A percentile compares a stretch with the other conserved stretches of the same genome.
These are phyloP conservation scores for Lichtheimia ornata DNA, from an alignment of 371 early-diverging fungal genomes.

Conservation along the genomic window DNA sequence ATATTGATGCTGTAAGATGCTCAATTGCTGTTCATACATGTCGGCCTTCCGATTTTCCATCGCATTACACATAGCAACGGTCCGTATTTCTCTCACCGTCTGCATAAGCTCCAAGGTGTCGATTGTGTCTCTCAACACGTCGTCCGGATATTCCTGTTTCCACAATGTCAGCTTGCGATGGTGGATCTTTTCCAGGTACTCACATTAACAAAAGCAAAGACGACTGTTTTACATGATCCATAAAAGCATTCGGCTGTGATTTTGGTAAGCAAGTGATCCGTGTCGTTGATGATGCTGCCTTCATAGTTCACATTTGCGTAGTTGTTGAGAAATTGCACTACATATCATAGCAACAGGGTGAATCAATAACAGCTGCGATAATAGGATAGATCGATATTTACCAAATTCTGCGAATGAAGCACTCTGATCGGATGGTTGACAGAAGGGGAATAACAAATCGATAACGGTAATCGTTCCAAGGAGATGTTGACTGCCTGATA, in stretches of 20 bases:
- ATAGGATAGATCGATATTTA: too few relatives aligned
- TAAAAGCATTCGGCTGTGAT: background rate
- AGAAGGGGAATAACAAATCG: background rate
- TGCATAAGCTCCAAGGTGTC: background rate
- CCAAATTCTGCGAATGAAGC: too few relatives aligned
- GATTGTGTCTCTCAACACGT: background rate
- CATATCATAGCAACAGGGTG: background rate
- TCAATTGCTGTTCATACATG: background rate
- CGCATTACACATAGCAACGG: background rate
- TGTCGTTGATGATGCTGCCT: background rate
- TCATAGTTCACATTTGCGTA: background rate
- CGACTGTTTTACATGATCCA: background rate
- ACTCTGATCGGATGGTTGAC: background rate
- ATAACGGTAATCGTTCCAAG: background rate
- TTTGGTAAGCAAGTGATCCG: background rate
- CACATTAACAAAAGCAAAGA: background rate
- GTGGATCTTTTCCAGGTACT: background rate
- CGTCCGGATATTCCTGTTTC: background rate
- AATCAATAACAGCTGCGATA: too few relatives aligned
- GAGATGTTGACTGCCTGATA: background rate
- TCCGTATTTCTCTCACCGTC: background rate
- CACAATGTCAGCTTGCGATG: background rate
- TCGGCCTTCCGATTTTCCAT: background rate
- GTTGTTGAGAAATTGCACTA: background rate
- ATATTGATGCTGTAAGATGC: background rate